Percentiles rank a stretch among this genome's conserved stretches.
Conservation (phyloP, 2,329 filamentous ascomycete genomes). For the Trichoderma sp. region DNA sequence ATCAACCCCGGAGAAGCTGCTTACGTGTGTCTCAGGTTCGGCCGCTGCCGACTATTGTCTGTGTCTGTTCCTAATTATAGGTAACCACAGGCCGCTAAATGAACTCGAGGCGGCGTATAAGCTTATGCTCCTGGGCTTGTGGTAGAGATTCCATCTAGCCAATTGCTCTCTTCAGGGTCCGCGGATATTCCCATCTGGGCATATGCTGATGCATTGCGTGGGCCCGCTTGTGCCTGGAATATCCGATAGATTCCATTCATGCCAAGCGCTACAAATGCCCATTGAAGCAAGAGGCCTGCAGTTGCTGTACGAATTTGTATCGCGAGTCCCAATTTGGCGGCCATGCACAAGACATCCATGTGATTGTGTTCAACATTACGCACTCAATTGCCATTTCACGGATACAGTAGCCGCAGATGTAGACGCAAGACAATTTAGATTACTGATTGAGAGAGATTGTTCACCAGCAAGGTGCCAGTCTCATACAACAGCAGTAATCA, state of each 20-base stretch:
- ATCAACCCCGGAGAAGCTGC: background rate
- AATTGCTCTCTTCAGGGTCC: background rate
- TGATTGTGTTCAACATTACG: too few relatives aligned
- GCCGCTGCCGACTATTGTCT: background rate
- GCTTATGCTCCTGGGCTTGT: background rate
- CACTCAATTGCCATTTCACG: too few relatives aligned
- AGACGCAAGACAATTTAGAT: background rate
- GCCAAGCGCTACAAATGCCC: too few relatives aligned
- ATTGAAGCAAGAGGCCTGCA: too few relatives aligned
- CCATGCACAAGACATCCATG: background rate
- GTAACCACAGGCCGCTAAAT: conserved; percentile 20
- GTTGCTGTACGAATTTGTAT: background rate
- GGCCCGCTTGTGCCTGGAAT: background rate
- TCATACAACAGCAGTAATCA: background rate
- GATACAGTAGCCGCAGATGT: background rate
- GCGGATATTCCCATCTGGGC: background rate
- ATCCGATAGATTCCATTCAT: background rate
- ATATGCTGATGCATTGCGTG: background rate
- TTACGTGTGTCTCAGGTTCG: conserved; percentile 1
- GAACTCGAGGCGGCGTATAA: background rate
- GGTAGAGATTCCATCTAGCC: background rate
- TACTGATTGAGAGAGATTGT: background rate
- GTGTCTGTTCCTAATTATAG: background rate
- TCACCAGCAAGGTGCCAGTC: background rate
- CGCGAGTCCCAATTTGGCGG: background rate